Evolutionary conservation across 2,329 filamentous ascomycete genomes (phyloP).

Genomic region (Volutella citrinella): DNA sequence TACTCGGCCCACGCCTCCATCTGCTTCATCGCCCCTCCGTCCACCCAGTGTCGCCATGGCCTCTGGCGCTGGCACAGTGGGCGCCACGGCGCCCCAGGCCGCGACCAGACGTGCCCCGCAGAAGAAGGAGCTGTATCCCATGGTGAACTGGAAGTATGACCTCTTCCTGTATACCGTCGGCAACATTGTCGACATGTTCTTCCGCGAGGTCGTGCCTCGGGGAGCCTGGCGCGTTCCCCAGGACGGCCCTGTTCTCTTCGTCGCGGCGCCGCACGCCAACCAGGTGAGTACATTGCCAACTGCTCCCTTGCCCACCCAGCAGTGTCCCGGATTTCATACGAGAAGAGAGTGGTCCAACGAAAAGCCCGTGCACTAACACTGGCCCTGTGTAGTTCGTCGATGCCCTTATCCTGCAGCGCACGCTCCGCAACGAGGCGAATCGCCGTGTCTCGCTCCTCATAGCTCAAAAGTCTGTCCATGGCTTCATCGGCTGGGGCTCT

Average conservation of each 20-base stretch:
- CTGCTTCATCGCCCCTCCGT: no score
- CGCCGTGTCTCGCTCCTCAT: constrained; percentile 91
- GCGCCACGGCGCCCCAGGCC: constrained; percentile 22
- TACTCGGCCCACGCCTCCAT: no score
- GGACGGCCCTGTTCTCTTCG: constrained; percentile 86
- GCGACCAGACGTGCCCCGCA: constrained; percentile 21
- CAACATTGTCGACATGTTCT: constrained; percentile 92
- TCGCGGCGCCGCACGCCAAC: constrained; percentile 95
- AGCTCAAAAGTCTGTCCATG: constrained; percentile 90
- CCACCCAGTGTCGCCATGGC: constrained; percentile 22
- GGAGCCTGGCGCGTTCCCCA: constrained; percentile 93
- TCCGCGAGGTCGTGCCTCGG: constrained; percentile 92
- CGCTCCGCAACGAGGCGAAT: constrained; percentile 79
- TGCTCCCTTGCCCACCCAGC: not conserved
- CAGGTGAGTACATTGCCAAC: constrained; percentile 55
- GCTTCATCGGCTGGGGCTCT: constrained; percentile 87
- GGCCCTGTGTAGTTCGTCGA: constrained; percentile 73
- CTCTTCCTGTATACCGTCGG: constrained; percentile 74
- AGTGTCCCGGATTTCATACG: constrained; percentile 6
- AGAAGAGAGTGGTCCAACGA: constrained; percentile 3
- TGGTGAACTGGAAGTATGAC: constrained; percentile 75
- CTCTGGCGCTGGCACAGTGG: constrained; percentile 19
- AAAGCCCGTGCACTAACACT: constrained; percentile 12
- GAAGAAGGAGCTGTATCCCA: constrained; percentile 60
- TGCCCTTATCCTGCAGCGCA: constrained; percentile 87